Percentiles rank a stretch among this genome's conserved stretches.
phyloP scores from a whole-genome alignment of 2,329 filamentous ascomycete species.

The Pyrenochaeta sp. region DNA sequence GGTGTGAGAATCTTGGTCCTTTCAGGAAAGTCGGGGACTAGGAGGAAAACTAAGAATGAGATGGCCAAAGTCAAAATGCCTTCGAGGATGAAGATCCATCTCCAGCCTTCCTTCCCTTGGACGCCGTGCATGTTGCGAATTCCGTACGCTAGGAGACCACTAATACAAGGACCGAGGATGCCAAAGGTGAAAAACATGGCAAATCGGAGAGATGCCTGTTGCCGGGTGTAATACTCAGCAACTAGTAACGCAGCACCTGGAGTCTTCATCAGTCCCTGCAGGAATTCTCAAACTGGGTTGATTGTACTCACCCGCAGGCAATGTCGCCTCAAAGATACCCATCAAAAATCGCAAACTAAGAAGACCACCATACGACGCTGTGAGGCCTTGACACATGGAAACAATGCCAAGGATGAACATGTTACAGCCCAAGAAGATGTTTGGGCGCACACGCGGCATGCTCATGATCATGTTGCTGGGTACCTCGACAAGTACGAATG shows the following conservation, averaged over 20 bases:
- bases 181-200: conserved; percentile 64
- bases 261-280: not conserved
- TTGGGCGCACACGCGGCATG: conserved; percentile 68
- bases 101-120: conserved; percentile 34
- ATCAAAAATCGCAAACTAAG: conserved; percentile 42
- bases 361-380: conserved; percentile 36
- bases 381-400: conserved; percentile 41
- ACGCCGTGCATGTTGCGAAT: conserved; percentile 43
- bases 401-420: conserved; percentile 75
- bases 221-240: conserved; percentile 57
- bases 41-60: conserved; percentile 57
- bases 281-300: not conserved
- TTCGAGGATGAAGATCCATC: conserved; percentile 68
- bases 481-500: conserved; percentile 80
- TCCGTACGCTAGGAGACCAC: conserved; percentile 61
- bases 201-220: conserved; percentile 61
- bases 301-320: conserved; percentile 34
- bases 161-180: conserved; percentile 64
- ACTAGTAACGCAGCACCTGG: conserved; percentile 39
- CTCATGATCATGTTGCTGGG: conserved; percentile 83
- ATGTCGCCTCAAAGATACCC: conserved; percentile 44
- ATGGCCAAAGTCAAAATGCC: conserved; percentile 62
- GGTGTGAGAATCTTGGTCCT: conserved; percentile 59
- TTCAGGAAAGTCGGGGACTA: conserved; percentile 64
- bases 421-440: conserved; percentile 79